Evolutionary conservation across 805 yeast species (phyloP).

Genomic region (Nakazawaea peltata): DNA sequence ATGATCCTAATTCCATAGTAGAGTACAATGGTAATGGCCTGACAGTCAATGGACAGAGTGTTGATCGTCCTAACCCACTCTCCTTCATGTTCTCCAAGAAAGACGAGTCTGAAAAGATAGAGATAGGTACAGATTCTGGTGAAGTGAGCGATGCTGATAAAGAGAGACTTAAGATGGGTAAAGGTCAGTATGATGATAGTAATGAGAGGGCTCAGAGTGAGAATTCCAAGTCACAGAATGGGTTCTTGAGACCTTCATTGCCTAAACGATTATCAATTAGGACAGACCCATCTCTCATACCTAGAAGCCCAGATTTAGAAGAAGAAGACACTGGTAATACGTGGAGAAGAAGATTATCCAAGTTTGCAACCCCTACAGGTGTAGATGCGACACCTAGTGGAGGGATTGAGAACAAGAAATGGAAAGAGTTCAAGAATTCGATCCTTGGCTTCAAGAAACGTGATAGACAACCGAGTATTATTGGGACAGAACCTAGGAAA

Average conservation of each 20-base stretch:
- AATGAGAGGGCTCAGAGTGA: no score
- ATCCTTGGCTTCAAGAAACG: constrained; percentile 6
- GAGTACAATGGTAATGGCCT: no score
- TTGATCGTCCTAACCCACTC: constrained; percentile 3
- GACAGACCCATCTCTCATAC: no score
- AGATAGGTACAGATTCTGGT: background rate
- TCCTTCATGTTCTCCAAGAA: background rate
- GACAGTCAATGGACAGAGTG: background rate
- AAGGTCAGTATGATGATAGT: background rate
- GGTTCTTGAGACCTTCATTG: background rate
- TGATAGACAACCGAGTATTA: background rate
- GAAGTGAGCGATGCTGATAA: no score
- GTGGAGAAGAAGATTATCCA: constrained; percentile 5
- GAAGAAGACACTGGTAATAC: background rate
- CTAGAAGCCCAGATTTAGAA: no score
- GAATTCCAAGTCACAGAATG: background rate
- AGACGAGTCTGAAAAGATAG: constrained; percentile 7
- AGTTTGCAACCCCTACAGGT: constrained; percentile 1
- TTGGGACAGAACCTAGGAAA: background rate
- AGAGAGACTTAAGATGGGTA: background rate
- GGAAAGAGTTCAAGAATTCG: constrained; percentile 9
- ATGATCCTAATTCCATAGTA: no score
- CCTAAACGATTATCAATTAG: background rate
- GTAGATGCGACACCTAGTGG: background rate
- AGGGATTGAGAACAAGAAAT: constrained; percentile 2